A percentile compares a stretch with the other conserved stretches of the same genome.
phyloP scores from a whole-genome alignment of 345 rosid species.

The Salix viminalis region DNA sequence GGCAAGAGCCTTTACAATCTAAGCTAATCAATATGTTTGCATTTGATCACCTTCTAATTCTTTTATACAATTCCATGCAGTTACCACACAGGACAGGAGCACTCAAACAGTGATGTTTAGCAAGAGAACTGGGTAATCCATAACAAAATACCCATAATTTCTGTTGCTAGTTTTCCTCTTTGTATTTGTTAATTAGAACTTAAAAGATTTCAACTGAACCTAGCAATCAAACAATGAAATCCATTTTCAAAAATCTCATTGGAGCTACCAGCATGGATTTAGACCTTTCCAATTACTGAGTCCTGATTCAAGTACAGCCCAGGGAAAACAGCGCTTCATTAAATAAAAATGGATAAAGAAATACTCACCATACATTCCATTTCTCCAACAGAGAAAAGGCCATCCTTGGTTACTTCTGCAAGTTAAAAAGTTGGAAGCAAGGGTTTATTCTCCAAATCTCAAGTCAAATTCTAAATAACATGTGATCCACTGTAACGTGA shows the following conservation, averaged over 20 bases:
- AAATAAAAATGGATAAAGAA: not conserved
- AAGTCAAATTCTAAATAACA: not conserved
- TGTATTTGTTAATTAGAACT: not conserved
- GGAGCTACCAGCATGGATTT: not conserved
- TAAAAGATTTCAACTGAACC: not conserved
- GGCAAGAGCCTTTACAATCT: not conserved
- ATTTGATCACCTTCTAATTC: not conserved
- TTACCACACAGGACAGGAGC: not conserved
- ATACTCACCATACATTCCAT: constrained; percentile 97
- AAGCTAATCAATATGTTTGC: not conserved
- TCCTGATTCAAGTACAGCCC: not conserved
- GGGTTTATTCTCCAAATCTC: constrained; percentile 9
- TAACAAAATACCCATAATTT: not conserved
- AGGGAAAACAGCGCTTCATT: not conserved
- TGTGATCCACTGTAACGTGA: not conserved
- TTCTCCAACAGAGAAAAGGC: constrained; percentile 96
- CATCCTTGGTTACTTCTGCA: constrained; percentile 97
- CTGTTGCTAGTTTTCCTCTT: not conserved
- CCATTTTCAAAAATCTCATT: not conserved
- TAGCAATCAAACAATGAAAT: not conserved
- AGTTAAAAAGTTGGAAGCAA: constrained; percentile 9
- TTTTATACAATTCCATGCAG: not conserved
- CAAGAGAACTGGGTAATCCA: not conserved
- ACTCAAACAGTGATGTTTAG: not conserved
- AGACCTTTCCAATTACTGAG: not conserved